A percentile compares a stretch with the other conserved stretches of the same genome.
These are phyloP conservation scores for Nicotiana tabacum DNA, from an alignment of 257 asterid species.

Conservation along the genomic window DNA sequence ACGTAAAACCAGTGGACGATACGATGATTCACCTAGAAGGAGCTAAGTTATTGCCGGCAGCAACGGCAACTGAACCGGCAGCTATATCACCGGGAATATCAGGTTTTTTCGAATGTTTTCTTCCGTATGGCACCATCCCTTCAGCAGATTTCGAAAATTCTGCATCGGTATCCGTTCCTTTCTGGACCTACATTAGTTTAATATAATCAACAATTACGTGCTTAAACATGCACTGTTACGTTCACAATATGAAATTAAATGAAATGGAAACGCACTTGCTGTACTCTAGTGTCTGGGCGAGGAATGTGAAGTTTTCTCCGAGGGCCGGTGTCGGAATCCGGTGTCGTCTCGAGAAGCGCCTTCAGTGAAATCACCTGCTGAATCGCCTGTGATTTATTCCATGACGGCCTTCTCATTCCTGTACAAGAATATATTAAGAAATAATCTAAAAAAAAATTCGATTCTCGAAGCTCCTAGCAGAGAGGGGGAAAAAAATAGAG, in stretches of 20 bases:
- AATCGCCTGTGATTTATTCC: conserved; percentile 99
- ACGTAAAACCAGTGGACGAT: not conserved
- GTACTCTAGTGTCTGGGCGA: conserved; percentile 25
- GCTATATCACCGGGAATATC: conserved; percentile 39
- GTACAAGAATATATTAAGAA: conserved; percentile 12
- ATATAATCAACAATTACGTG: conserved; percentile 16
- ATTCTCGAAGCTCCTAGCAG: not conserved
- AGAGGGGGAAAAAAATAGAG: no score
- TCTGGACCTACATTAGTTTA: conserved; percentile 43
- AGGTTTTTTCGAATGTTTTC: conserved; percentile 43
- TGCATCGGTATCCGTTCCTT: conserved; percentile 41
- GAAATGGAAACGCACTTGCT: conserved; percentile 46
- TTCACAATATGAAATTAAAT: not conserved
- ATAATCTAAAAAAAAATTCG: conserved; percentile 5
- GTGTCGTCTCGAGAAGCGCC: conserved; percentile 68
- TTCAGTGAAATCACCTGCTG: conserved; percentile 94
- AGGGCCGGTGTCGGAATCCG: conserved; percentile 46
- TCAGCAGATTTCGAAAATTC: conserved; percentile 51
- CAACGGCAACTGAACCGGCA: conserved; percentile 36
- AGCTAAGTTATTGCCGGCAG: conserved; percentile 33
- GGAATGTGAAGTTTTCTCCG: conserved; percentile 46
- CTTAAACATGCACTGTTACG: conserved; percentile 6
- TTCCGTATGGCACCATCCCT: conserved; percentile 30
- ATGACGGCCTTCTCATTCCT: conserved; percentile 99
- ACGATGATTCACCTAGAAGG: conserved; percentile 46